Conservation (phyloP, 1,284 basidiomycete genomes). For the Irpex sp. region DNA sequence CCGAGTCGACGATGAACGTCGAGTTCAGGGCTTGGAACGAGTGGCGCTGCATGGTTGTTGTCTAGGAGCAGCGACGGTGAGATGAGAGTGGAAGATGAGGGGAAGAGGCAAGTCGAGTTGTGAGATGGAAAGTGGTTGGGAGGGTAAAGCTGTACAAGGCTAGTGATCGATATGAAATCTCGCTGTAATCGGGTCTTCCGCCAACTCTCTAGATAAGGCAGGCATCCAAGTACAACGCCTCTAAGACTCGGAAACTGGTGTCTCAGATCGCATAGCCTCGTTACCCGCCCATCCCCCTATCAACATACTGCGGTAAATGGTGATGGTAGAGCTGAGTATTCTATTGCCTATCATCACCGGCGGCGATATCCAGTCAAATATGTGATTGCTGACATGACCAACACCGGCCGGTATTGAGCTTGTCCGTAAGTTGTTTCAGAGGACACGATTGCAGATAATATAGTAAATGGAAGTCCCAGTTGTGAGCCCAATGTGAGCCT, state of each 20-base stretch:
- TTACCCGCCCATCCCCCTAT: neutral
- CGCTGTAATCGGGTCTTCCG: neutral
- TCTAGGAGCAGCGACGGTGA: conserved; percentile 4
- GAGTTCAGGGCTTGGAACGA: conserved; percentile 80
- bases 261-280: no score
- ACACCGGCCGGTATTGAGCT: no score
- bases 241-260: neutral
- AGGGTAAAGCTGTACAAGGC: neutral
- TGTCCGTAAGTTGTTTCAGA: no score
- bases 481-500: no score
- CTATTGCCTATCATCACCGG: no score
- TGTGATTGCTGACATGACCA: no score
- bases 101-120: conserved; percentile 1
- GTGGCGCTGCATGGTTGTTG: conserved; percentile 50
- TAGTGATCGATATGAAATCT: conserved; percentile 12
- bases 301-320: neutral
- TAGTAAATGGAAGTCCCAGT: no score
- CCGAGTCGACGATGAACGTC: conserved; percentile 83
- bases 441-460: no score
- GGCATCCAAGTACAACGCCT: neutral
- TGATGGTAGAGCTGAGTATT: neutral
- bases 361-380: no score
- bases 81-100: neutral
- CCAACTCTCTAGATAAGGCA: neutral
- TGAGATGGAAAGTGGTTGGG: conserved; percentile 1